phyloP scores from a whole-genome alignment of 257 asterid species.

The Verbascum thapsus region DNA sequence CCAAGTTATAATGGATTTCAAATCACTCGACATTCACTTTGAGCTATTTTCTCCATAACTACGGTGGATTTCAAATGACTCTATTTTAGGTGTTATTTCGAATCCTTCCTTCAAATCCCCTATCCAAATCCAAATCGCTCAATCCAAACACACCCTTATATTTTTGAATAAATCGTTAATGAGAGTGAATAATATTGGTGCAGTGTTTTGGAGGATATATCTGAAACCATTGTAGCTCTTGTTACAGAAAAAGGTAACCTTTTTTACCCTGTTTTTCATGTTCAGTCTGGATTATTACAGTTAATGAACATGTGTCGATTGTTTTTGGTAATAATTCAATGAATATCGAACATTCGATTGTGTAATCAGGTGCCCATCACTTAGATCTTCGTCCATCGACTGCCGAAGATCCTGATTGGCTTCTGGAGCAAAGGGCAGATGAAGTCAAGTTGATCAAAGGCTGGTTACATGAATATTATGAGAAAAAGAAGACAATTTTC shows the following conservation, averaged over 20 bases:
- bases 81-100: too few relatives aligned
- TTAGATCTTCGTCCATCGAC: slow-evolving; percentile 81
- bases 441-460: slow-evolving; percentile 61
- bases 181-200: slow-evolving; percentile 27
- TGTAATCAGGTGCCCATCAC: slow-evolving; percentile 86
- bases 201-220: slow-evolving; percentile 83
- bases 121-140: too few relatives aligned
- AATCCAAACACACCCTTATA: too few relatives aligned
- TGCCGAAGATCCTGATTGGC: slow-evolving; percentile 80
- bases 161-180: slow-evolving; percentile 20
- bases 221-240: slow-evolving; percentile 78
- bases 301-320: background rate
- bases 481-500: slow-evolving; percentile 36
- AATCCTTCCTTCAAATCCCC: too few relatives aligned
- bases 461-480: slow-evolving; percentile 66
- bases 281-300: slow-evolving; percentile 1
- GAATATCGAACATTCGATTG: slow-evolving; percentile 10
- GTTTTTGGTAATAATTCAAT: background rate
- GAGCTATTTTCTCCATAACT: too few relatives aligned
- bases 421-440: slow-evolving; percentile 67
- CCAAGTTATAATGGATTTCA: too few relatives aligned
- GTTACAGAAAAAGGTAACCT: slow-evolving; percentile 71
- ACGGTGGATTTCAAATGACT: too few relatives aligned
- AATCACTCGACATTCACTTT: too few relatives aligned
- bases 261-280: background rate